Base-by-base conservation (phyloP, 2,329 filamentous ascomycete genomes). In the Penicillium brevicompactum region DNA sequence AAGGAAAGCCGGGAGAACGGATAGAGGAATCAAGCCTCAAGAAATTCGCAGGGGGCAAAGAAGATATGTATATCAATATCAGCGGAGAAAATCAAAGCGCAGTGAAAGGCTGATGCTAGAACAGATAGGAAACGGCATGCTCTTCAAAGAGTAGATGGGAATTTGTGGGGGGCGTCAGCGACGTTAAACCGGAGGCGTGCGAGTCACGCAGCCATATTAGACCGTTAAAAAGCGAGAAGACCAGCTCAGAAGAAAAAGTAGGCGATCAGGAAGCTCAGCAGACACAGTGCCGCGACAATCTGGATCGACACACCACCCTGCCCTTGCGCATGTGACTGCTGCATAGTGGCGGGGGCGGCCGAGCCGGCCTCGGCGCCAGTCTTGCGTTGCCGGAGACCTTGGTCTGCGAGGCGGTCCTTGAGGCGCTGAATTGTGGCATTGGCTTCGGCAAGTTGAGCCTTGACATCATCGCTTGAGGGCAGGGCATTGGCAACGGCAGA, bases 261-360 rank as follows among this genome's bases (percentile, higher is more conserved):
- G 52, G 92, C 94, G 66, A 97, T 84, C 70, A 99, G 77, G 79
- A 99, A 99, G 80, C 91, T 92, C 61, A 96, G 67, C 67, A 99
- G 80, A 72, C 92, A 97, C 42, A 99, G 79, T 21, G 86, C 80
- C 21, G 94, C 93, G 43, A 90, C 90, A 59, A 93, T 84, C 73
- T 93, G 88, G 47, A 99, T 85, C 0, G 94, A 87, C 3, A 99
- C 93, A 21, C 94, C 93, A 18, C 69, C 51, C 65, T 92, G 86
- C 18, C 78, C 63, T 76, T 87, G 72, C 74, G 84, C 74, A 58
- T 78, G 79, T 65, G 80, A 81, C 68, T 84, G 84, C 61, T 81
- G 81, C 58, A 78, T 78, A 74, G 76, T 80, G 60, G 73, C 78
- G 44, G 69, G 72, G 50, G 72, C 67, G 46, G 75, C 78, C 72